Conservation (phyloP, 352 stramenopile genomes). For the Phytophthora sansomeana region DNA sequence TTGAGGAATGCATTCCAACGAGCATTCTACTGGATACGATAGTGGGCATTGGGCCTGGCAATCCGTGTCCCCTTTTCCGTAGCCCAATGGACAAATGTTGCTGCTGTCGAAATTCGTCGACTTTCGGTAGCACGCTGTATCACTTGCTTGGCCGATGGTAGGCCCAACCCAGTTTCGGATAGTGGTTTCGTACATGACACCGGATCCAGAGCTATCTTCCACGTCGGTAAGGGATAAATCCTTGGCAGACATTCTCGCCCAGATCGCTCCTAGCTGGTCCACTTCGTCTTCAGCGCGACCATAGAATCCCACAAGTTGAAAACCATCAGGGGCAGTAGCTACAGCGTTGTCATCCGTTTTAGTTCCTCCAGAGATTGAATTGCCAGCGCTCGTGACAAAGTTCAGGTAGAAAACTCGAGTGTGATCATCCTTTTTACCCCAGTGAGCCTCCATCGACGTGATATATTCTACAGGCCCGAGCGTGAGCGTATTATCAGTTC, state of each 20-base stretch:
- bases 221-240: constrained; percentile 22
- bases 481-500: constrained; percentile 24
- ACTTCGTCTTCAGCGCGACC: constrained; percentile 33
- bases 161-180: constrained; percentile 37
- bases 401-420: constrained; percentile 35
- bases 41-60: constrained; percentile 42
- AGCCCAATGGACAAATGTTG: constrained; percentile 37
- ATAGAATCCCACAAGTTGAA: constrained; percentile 32
- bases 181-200: constrained; percentile 21
- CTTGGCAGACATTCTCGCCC: constrained; percentile 29
- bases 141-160: constrained; percentile 25
- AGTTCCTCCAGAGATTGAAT: constrained; percentile 32
- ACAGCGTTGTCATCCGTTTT: constrained; percentile 25
- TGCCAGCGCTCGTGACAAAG: constrained; percentile 29
- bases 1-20: constrained; percentile 54
- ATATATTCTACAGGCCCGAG: constrained; percentile 29
- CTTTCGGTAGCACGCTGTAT: constrained; percentile 36
- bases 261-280: constrained; percentile 36
- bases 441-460: constrained; percentile 35
- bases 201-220: constrained; percentile 6
- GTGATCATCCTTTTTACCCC: constrained; percentile 33
- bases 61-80: constrained; percentile 24
- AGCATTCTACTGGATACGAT: constrained; percentile 41
- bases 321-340: constrained; percentile 23
- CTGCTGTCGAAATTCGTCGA: constrained; percentile 27